Evolutionary conservation across 495 filamentous ascomycete species (phyloP), one percentile per base, ranked within the genome.

Genomic region (Penicillium crystallinum): DNA sequence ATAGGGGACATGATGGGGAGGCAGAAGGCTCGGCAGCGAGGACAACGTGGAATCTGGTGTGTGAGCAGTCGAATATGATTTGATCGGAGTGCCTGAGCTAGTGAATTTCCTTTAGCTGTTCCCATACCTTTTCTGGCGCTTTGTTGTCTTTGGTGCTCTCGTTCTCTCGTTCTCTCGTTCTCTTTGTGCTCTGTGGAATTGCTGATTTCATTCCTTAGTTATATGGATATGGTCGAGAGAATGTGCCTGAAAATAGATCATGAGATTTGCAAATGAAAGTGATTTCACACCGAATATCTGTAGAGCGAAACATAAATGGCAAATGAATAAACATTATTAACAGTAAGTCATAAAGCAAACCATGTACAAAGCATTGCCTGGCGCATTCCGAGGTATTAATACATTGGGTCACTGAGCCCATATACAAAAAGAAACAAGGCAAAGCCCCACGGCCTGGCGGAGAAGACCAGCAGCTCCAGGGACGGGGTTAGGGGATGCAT

Each of bases 391-490:
- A 39, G 37, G 46, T 66, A 66, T 61, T 66, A 57, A 66, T 66
- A 66, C 63, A 66, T 27, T 27, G 50, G 54, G 49, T 33, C 46
- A 23, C 29, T 35, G 17, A 19, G 22, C 48, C 48, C 54, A 39
- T 56, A 48, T 36, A 46, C 33, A 45, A 46, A 39, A 30, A 44
- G 33, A 37, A 27, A 54, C 35, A 60, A 42, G 31, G 46, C 53
- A 54, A 59, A 57, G 56, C 50, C 55, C 64, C 44, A 54, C 52
- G 40, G 49, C 49, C 52, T 52, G 48, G 22, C 50, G 63, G 61
- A 71, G 68, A 57, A 62, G 69, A 45, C 71, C 69, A 54, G 69
- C 71, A 71, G 49, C 68, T 70, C 65, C 64, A 39, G 56, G 54
- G 49, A 25, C 51, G 35, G 44, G 31, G 18, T 34, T 22, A 44